Percentiles rank a stretch among this genome's conserved stretches.
Conservation (phyloP, 2,329 filamentous ascomycete species). For the Fusarium lateritium region DNA sequence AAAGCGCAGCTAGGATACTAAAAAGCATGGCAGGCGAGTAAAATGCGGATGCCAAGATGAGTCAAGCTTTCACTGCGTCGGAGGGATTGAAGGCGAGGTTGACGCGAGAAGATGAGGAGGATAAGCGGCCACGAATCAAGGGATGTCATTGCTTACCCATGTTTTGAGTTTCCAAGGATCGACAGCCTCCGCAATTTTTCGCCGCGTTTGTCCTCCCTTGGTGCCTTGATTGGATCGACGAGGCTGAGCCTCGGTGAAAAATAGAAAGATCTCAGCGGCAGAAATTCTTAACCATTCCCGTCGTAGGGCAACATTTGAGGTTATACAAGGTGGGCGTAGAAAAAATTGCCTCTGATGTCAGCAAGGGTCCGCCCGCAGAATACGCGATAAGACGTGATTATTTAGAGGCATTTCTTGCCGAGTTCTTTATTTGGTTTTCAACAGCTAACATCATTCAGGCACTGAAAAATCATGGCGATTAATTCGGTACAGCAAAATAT, state of each 20-base stretch:
- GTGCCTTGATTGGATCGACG: slow-evolving; percentile 12
- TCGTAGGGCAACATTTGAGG: background rate
- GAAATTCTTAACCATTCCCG: background rate
- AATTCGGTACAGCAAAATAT: rapidly evolving
- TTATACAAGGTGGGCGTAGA: background rate
- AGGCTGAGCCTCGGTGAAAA: slow-evolving; percentile 18
- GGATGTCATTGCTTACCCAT: slow-evolving; percentile 13
- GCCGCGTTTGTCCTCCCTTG: slow-evolving; percentile 10
- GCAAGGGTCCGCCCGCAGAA: background rate
- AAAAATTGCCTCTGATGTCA: slow-evolving; percentile 10
- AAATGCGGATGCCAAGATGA: background rate
- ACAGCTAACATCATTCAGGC: background rate
- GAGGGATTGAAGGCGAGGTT: background rate
- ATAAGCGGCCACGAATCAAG: background rate
- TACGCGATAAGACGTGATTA: background rate
- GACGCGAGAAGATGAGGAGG: background rate
- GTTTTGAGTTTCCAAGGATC: slow-evolving; percentile 3
- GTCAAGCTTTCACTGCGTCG: background rate
- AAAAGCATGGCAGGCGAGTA: slow-evolving; percentile 21
- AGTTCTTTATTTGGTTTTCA: background rate
- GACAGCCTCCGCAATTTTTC: slow-evolving; percentile 6
- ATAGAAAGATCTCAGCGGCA: background rate
- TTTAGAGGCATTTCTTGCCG: background rate
- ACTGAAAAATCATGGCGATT: background rate
- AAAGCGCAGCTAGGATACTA: slow-evolving; percentile 2